These are phyloP conservation scores for Sordaria brevicollis DNA, from an alignment of 495 filamentous ascomycete species.

Conservation along the genomic window DNA sequence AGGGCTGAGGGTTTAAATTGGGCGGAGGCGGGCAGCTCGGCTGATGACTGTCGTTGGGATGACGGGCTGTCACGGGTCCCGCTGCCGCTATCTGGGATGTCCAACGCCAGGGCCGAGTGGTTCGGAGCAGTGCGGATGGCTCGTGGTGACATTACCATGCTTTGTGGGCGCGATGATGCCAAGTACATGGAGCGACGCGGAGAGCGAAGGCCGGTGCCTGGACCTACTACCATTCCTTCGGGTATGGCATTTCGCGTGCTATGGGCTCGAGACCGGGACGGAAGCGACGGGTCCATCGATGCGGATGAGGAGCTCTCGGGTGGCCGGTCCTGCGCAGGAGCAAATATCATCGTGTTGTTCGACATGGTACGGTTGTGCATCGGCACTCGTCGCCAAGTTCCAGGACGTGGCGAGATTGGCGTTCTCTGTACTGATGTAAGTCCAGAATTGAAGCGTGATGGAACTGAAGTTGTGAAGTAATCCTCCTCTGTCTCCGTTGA, in stretches of 20 bases:
- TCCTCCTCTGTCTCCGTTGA: constrained; percentile 26
- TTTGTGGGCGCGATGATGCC: constrained; percentile 23
- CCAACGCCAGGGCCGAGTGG: constrained; percentile 18
- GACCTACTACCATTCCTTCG: constrained; percentile 27
- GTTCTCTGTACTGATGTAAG: constrained; percentile 10
- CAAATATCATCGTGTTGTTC: constrained; percentile 69
- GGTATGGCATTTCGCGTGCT: constrained; percentile 25
- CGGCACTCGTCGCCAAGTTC: constrained; percentile 22
- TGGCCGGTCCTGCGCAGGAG: constrained; percentile 33
- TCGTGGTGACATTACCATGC: constrained; percentile 43
- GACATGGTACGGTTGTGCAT: constrained; percentile 57
- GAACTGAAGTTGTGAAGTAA: constrained; percentile 36
- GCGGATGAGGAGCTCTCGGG: constrained; percentile 40
- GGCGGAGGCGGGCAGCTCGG: constrained; percentile 59
- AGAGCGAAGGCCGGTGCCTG: constrained; percentile 31
- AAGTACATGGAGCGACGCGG: constrained; percentile 36
- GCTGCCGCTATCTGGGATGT: constrained; percentile 11
- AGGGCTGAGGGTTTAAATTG: constrained; percentile 47
- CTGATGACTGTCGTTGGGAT: constrained; percentile 37
- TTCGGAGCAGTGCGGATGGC: constrained; percentile 38
- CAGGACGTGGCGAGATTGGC: constrained; percentile 21
- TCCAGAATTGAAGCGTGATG: constrained; percentile 18
- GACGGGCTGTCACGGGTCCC: neutral
- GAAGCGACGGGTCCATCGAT: constrained; percentile 21
- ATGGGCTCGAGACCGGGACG: constrained; percentile 20